Evolutionary conservation across 2,329 filamentous ascomycete species (phyloP), one percentile per base, ranked within the genome.

Genomic region (Corinectria fuckeliana): DNA sequence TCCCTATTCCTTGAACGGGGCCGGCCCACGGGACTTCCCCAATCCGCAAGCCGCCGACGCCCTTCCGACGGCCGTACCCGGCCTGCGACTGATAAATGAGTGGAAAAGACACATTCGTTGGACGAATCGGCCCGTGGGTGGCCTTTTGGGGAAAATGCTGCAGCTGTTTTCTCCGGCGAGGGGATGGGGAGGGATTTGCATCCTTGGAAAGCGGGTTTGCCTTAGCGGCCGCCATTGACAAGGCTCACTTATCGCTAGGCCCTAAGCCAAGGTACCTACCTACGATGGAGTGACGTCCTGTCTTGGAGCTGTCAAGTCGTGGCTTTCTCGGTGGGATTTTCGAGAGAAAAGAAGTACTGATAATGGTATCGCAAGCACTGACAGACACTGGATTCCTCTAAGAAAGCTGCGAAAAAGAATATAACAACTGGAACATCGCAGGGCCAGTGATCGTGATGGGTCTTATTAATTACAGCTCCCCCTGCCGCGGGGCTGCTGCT

Each of bases 31-130:
- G n/a, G 48, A 54, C 28, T 44, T n/a, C 23, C 47, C 38, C n/a
- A 26, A 32, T 49, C 62, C 62, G 63, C 63, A 60, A 63, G 56
- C 63, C 63, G 63, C 41, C 60, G 63, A 66, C n/a, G 65, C 13
- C 61, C 63, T 18, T 56, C 55, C 55, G 38, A 66, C 42, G 64
- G 32, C 64, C 64, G 64, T 50, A 32, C 4, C 42, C 42, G 42
- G 42, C 42, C 42, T 18, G 9, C n/a, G 14, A 36, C 13, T 20
- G 20, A n/a, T n/a, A n/a, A n/a, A n/a, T n/a, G n/a, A n/a, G n/a
- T n/a, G n/a, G n/a, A n/a, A n/a, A n/a, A n/a, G n/a, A n/a, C n/a
- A n/a, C n/a, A n/a, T n/a, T n/a, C n/a, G n/a, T 18, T 42, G 39
- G 39, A 25, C 20, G 21, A 42, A 42, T 42, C 39, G 39, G 39